Conservation (phyloP, 495 filamentous ascomycete genomes). For the Trichoderma asperelloides region DNA sequence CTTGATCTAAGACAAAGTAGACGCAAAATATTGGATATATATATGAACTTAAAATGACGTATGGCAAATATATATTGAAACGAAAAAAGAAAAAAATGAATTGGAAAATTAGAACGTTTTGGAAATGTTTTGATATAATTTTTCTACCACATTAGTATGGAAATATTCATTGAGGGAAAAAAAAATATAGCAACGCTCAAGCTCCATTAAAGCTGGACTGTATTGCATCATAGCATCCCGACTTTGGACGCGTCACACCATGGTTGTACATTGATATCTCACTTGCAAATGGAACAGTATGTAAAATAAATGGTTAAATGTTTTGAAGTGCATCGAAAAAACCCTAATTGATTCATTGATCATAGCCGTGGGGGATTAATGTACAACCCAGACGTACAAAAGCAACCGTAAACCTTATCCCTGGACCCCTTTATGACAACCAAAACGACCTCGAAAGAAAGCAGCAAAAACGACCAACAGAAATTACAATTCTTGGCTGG, state of each 20-base stretch:
- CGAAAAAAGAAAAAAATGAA: no score
- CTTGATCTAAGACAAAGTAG: no score
- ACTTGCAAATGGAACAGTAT: neutral
- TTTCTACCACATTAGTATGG: no score
- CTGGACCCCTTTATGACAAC: slow-evolving; percentile 80
- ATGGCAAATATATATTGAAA: no score
- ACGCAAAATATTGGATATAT: no score
- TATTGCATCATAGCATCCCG: no score
- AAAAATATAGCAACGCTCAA: no score
- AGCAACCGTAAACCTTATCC: slow-evolving; percentile 70
- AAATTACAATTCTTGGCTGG: slow-evolving; percentile 82
- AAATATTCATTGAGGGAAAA: no score
- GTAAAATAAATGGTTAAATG: neutral
- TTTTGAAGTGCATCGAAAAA: slow-evolving; percentile 3
- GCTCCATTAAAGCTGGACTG: no score
- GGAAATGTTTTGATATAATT: no score
- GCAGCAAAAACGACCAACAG: slow-evolving; percentile 40
- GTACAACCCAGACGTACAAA: slow-evolving; percentile 80
- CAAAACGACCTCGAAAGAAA: slow-evolving; percentile 53
- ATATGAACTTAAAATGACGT: no score
- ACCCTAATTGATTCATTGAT: slow-evolving; percentile 38
- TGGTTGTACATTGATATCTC: neutral
- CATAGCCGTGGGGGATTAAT: slow-evolving; percentile 71
- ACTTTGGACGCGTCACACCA: neutral
- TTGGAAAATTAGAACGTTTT: no score